phyloP scores from a whole-genome alignment of 768 basidiomycete genomes.

The Candolleomyces aberdarensis region DNA sequence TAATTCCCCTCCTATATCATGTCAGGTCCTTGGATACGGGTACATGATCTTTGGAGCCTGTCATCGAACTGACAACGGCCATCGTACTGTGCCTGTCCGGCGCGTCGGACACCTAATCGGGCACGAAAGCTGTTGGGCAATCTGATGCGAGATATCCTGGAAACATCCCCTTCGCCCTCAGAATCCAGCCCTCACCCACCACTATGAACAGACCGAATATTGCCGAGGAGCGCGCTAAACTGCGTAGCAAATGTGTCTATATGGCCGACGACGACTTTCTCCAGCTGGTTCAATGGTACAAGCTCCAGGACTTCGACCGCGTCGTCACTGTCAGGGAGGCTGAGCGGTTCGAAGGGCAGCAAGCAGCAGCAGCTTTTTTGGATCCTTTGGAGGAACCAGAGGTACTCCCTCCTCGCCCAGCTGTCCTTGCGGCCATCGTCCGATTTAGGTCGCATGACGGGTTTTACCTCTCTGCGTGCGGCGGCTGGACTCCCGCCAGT shows the following conservation, averaged over 20 bases:
- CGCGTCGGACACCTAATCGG: too few relatives aligned
- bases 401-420: not conserved
- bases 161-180: not conserved
- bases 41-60: too few relatives aligned
- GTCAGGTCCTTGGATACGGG: too few relatives aligned
- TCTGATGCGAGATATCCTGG: not conserved
- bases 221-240: not conserved
- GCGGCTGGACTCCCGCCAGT: not conserved
- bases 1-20: too few relatives aligned
- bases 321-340: not conserved
- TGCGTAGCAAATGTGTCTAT: not conserved
- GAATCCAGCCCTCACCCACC: not conserved
- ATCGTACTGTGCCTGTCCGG: too few relatives aligned
- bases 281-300: not conserved
- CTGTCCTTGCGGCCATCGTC: not conserved
- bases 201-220: not conserved
- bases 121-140: too few relatives aligned
- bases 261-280: not conserved
- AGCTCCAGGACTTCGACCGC: not conserved
- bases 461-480: not conserved
- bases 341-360: not conserved
- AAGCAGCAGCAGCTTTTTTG: not conserved
- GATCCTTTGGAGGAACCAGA: not conserved
- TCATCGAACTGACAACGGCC: too few relatives aligned
- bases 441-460: too few relatives aligned